Evolutionary conservation across 805 yeast genomes (phyloP).

Genomic region (Starmerella ratchasimensis): DNA sequence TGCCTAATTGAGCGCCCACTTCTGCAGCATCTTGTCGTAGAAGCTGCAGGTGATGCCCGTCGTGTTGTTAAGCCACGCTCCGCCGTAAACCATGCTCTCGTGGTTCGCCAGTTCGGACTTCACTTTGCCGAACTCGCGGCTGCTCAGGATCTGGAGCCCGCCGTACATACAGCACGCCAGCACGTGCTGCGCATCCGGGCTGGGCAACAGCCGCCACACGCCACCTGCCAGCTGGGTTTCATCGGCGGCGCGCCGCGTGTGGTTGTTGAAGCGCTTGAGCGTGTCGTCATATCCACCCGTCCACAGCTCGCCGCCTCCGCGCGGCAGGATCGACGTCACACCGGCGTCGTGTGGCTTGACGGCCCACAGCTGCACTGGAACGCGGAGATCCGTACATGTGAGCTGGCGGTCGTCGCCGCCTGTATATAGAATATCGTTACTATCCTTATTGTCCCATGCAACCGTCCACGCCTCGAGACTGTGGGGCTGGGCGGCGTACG

Average conservation of each 20-base stretch:
- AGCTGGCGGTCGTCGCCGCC: constrained; percentile 85
- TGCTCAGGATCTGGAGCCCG: constrained; percentile 61
- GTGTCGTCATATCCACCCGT: constrained; percentile 90
- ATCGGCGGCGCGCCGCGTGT: constrained; percentile 35
- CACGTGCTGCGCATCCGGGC: constrained; percentile 33
- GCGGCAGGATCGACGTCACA: constrained; percentile 58
- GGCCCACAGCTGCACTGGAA: constrained; percentile 21
- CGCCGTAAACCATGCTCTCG: constrained; percentile 90
- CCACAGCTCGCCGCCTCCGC: constrained; percentile 32
- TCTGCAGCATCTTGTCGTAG: constrained; percentile 70
- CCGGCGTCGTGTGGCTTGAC: constrained; percentile 76
- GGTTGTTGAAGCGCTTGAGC: constrained; percentile 52
- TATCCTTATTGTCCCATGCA: constrained; percentile 32
- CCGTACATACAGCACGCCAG: constrained; percentile 89
- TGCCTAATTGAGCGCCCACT: constrained; percentile 38
- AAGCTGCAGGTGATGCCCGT: constrained; percentile 73
- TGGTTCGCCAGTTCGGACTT: constrained; percentile 31
- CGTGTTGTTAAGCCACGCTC: constrained; percentile 58
- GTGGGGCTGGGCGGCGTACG: constrained; percentile 32
- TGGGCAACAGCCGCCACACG: constrained; percentile 80
- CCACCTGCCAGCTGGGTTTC: constrained; percentile 69
- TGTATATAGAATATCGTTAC: constrained; percentile 38
- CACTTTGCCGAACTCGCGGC: constrained; percentile 13
- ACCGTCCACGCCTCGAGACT: constrained; percentile 83
- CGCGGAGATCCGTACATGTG: constrained; percentile 56